Base-by-base conservation (phyloP, 2,329 filamentous ascomycete genomes). In the Pseudonectria foliicola region DNA sequence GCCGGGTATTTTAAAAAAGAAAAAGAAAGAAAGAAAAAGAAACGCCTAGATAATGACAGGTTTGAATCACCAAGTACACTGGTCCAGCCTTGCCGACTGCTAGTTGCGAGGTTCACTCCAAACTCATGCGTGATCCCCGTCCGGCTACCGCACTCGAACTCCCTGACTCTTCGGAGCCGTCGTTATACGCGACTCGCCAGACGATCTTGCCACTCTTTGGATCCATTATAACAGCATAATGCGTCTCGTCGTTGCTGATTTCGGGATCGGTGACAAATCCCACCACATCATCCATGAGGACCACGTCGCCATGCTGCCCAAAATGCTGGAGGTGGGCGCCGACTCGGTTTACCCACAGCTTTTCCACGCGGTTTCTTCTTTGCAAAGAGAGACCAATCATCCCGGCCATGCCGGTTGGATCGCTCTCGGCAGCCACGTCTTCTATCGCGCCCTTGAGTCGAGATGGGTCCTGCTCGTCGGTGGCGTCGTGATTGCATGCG, bases 181-280 rank as follows among this genome's bases (percentile, higher is more conserved):
- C 27, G 35, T 35, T 29, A 28, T 50, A 53, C 16, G 31, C 45
- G 12, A 56, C 57, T 3, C 60, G 62, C 34, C 59, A 63, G n/a
- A 70, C 53, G 0, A 67, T 54, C 25, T 61, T 59, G 10, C 68
- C 67, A 0, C 59, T 63, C 38, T 62, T 59, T 0, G 69, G 67
- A 29, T 73, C 69, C 46, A 66, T 69, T 10, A 70, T 62, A 5
- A 54, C 49, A 1, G 53, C 55, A 8, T 57, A 60, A 35, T 60
- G 57, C 6, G 57, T 59, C 35, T 52, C 47, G 1, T 46, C 47
- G 27, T 57, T 55, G 13, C 39, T 48, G 12, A 58, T 54, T 7
- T 48, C 34, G 7, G 42, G 36, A 14, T 52, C 36, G n/a, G 45
- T 30, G 4, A 59, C 24, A 23, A 59, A 44, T 0, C 28, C 15